phyloP scores from a whole-genome alignment of 2,329 filamentous ascomycete species.

The Cladosporium austrohemisphaericum region DNA sequence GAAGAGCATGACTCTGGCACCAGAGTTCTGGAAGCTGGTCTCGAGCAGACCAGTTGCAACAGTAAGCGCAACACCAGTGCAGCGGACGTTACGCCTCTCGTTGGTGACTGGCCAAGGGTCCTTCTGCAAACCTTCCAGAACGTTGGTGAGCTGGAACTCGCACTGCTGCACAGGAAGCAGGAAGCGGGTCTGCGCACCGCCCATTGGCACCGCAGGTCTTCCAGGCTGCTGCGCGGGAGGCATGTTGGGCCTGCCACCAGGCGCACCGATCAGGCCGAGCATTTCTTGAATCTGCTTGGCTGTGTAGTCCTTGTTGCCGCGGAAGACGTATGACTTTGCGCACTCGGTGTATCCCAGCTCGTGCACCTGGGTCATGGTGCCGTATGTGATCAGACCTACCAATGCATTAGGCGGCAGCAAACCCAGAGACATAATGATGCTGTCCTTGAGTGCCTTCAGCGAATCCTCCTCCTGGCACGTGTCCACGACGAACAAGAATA shows the following conservation, averaged over 20 bases:
- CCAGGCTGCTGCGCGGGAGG: slow-evolving; percentile 67
- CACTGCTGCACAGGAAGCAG: slow-evolving; percentile 90
- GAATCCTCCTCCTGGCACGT: slow-evolving; percentile 87
- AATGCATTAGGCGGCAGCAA: slow-evolving; percentile 76
- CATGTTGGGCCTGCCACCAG: slow-evolving; percentile 67
- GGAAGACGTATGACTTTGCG: slow-evolving; percentile 97
- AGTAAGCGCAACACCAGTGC: slow-evolving; percentile 92
- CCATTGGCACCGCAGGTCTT: slow-evolving; percentile 60
- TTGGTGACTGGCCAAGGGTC: slow-evolving; percentile 97
- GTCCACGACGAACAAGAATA: slow-evolving; percentile 84
- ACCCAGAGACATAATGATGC: slow-evolving; percentile 79
- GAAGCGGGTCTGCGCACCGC: slow-evolving; percentile 83
- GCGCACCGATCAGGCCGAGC: slow-evolving; percentile 71
- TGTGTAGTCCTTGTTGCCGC: slow-evolving; percentile 95
- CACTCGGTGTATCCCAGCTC: slow-evolving; percentile 98
- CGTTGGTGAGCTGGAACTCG: slow-evolving; percentile 95
- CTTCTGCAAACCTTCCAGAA: slow-evolving; percentile 89
- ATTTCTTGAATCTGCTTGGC: slow-evolving; percentile 99
- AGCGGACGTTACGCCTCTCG: slow-evolving; percentile 84
- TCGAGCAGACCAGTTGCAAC: slow-evolving; percentile 91
- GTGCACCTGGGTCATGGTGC: slow-evolving; percentile 96
- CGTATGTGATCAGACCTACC: slow-evolving; percentile 80
- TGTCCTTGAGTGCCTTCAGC: slow-evolving; percentile 77
- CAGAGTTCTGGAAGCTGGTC: slow-evolving; percentile 91
- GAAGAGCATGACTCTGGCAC: slow-evolving; percentile 95